phyloP scores from a whole-genome alignment of 176 grass and related monocot species.

The Poa pratensis region DNA sequence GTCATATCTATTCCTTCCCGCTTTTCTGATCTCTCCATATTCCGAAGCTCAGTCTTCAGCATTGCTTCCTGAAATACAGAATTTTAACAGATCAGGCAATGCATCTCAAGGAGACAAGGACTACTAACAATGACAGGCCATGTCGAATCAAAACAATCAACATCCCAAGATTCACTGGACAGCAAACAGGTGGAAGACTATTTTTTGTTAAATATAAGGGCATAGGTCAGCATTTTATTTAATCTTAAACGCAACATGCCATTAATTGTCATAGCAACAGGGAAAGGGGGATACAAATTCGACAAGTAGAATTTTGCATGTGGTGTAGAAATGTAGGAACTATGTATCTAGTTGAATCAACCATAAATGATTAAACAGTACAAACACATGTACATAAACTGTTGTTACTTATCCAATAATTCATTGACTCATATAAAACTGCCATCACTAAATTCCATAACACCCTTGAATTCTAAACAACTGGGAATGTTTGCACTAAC shows the following conservation, averaged over 20 bases:
- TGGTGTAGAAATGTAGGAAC: not conserved
- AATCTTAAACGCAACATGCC: not conserved
- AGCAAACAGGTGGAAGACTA: slow-evolving; percentile 14
- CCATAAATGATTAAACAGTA: not conserved
- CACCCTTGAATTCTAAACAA: slow-evolving; percentile 11
- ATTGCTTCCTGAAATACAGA: slow-evolving; percentile 75
- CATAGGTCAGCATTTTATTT: slow-evolving; percentile 1
- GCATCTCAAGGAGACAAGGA: not conserved
- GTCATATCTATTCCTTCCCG: slow-evolving; percentile 98
- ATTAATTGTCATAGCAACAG: not conserved
- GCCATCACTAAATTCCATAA: not conserved
- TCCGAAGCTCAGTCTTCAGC: slow-evolving; percentile 83
- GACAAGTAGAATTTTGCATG: not conserved
- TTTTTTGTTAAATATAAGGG: slow-evolving; percentile 20
- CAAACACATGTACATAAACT: not conserved
- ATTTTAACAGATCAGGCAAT: slow-evolving; percentile 28
- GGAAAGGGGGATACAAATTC: not conserved
- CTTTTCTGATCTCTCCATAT: slow-evolving; percentile 99
- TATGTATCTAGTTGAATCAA: not conserved
- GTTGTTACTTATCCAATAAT: not conserved
- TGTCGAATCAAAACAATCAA: not conserved
- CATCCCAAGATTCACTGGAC: slow-evolving; percentile 20
- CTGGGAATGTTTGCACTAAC: not conserved
- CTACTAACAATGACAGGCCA: slow-evolving; percentile 20
- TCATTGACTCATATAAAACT: slow-evolving; percentile 31